phyloP scores from a whole-genome alignment of 345 rosid genomes.

The Lenwebbia sp. region DNA sequence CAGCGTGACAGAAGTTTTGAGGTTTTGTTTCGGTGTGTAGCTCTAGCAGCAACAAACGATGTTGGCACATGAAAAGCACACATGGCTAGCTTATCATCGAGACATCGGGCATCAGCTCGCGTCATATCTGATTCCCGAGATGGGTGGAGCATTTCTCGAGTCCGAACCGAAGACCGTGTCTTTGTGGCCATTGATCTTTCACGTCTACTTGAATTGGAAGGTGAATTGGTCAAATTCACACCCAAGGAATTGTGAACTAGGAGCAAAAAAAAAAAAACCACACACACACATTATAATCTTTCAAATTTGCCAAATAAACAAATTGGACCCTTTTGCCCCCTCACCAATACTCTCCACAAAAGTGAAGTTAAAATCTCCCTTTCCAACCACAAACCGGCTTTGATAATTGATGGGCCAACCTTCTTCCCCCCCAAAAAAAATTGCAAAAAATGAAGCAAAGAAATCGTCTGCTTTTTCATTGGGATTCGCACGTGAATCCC shows the following conservation, averaged over 20 bases:
- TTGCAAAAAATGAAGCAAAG: neutral
- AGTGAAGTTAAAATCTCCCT: slow-evolving; percentile 1
- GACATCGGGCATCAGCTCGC: neutral
- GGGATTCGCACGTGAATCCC: slow-evolving; percentile 52
- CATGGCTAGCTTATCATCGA: neutral
- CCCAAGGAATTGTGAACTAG: neutral
- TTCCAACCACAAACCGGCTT: slow-evolving; percentile 33
- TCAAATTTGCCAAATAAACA: neutral
- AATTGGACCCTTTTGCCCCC: neutral
- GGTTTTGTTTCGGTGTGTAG: neutral
- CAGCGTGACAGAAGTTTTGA: neutral
- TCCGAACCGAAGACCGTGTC: neutral
- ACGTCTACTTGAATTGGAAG: neutral
- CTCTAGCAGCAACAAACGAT: neutral
- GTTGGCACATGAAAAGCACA: neutral
- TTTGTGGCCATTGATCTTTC: neutral
- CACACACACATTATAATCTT: neutral
- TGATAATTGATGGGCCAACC: slow-evolving; percentile 39
- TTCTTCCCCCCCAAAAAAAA: slow-evolving; percentile 7
- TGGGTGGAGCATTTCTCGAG: neutral
- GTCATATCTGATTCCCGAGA: neutral
- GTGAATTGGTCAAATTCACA: neutral
- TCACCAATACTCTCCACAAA: neutral
- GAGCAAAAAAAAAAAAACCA: neutral
- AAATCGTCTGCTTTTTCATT: slow-evolving; percentile 11